Base-by-base conservation (phyloP, 2,329 filamentous ascomycete genomes). In the Aspergillus clavatus region DNA sequence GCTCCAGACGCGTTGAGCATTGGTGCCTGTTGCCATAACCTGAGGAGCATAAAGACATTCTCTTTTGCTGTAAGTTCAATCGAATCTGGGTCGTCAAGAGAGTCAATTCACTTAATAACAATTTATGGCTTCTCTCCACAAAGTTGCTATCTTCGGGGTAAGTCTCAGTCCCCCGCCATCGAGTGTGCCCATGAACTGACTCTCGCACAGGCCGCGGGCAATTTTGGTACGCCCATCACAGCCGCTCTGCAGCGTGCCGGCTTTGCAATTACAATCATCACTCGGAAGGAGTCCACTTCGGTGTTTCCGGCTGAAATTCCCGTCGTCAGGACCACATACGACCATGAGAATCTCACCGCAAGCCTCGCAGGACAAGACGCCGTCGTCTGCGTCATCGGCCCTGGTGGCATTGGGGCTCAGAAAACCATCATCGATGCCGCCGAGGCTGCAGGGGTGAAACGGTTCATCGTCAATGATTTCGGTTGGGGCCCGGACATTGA, bases 381-480 rank as follows among this genome's bases (percentile, higher is more conserved):
- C 1, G 69, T 83, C 14, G 60, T 84, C 22, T 68, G 70, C 1
- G 66, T 72, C 1, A 63, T 80, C 31, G 72, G 69, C 6, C 69
- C 67, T 11, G 52, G 54, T 2, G 66, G 66, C 18, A 59, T 72
- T 8, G 61, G 58, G 2, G 60, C 74, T 1, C 79, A 82, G 55
- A 68, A 68, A 38, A 65, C 66, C 11, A 66, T 84, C 37, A 71
- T 84, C 36, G 75, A 83, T 24, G 82, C 81, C 1, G 75, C 80
- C 24, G 67, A 80, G 22, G 72, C 73, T 3, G 79, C 80, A 1
- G 78, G 80, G 1, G 81, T 85, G 5, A 75, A 76, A 52, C 73
- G 80, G 5, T 83, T 81, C 57, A 73, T 83, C 1, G 80, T 81
- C 1, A 79, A 78, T 27, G 83, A 86, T 52, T 86, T 75, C 16